Percentiles rank a stretch among this genome's conserved stretches.
These are phyloP conservation scores for Cornus suecica DNA, from an alignment of 148 eudicot species.

Conservation along the genomic window DNA sequence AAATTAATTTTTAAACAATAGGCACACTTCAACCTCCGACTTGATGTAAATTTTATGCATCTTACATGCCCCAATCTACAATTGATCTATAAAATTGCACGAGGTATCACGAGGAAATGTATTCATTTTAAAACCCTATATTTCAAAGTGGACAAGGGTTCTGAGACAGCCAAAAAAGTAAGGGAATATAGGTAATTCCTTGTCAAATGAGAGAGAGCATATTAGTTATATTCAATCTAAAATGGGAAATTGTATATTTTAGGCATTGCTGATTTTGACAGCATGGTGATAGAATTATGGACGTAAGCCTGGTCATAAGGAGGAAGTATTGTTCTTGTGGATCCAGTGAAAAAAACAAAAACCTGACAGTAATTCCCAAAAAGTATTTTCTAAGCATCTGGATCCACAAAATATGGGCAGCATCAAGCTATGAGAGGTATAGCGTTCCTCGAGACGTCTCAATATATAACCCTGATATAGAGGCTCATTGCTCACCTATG, in stretches of 20 bases:
- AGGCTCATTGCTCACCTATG: slow-evolving; percentile 23
- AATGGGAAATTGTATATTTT: neutral
- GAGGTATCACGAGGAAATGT: neutral
- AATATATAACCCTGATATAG: slow-evolving; percentile 15
- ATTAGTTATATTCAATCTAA: neutral
- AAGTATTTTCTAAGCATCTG: neutral
- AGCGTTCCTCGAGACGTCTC: slow-evolving; percentile 18
- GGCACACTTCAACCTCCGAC: neutral
- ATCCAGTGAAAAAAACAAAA: too few species aligned
- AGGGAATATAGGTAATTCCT: neutral
- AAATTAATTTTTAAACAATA: too few species aligned
- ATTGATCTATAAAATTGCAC: neutral
- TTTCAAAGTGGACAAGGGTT: neutral
- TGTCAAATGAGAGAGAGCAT: neutral
- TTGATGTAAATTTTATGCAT: neutral
- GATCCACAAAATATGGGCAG: slow-evolving; percentile 1
- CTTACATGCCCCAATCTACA: neutral
- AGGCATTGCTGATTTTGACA: too few species aligned
- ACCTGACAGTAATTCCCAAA: neutral
- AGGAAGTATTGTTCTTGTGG: too few species aligned
- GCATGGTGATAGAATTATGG: too few species aligned
- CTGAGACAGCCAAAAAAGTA: neutral
- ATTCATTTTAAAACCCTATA: neutral
- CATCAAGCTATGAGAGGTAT: slow-evolving; percentile 1
- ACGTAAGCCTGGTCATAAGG: too few species aligned